A percentile compares a stretch with the other conserved stretches of the same genome.
Conservation (phyloP, 306 rosid genomes). For the Prunus persica region DNA sequence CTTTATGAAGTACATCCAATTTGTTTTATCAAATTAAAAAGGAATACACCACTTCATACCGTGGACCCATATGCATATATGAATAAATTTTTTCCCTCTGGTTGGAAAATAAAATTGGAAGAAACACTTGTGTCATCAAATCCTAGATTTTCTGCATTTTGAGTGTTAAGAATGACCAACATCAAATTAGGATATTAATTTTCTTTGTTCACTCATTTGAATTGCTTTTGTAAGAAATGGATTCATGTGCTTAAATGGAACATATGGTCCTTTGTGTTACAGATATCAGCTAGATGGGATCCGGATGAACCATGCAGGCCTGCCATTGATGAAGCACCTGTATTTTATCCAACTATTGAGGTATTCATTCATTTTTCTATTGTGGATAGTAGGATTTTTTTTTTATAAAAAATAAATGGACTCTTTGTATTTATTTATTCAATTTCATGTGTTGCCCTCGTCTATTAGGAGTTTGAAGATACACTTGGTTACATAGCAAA, state of each 20-base stretch:
- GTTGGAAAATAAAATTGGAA: neutral
- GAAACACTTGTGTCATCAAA: neutral
- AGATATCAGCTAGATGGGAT: slow-evolving; percentile 81
- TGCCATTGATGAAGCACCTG: slow-evolving; percentile 76
- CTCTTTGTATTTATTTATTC: slow-evolving; percentile 2
- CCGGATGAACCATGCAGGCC: slow-evolving; percentile 77
- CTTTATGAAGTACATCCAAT: too few species aligned
- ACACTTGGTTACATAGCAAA: slow-evolving; percentile 81
- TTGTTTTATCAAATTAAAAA: too few species aligned
- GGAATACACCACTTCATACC: too few species aligned
- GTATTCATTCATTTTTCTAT: slow-evolving; percentile 30
- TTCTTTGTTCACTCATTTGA: neutral
- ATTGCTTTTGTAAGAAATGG: neutral
- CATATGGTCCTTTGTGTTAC: slow-evolving; percentile 17
- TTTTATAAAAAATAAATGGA: neutral
- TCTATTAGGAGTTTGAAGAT: slow-evolving; percentile 73
- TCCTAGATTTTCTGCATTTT: neutral
- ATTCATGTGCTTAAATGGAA: neutral
- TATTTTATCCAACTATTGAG: slow-evolving; percentile 75
- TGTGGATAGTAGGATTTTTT: slow-evolving; percentile 1
- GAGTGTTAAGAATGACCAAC: too few species aligned
- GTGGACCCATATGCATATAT: neutral
- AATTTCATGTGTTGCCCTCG: neutral
- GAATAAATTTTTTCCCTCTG: too few species aligned
- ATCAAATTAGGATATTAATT: too few species aligned